A percentile compares a stretch with the other conserved stretches of the same genome.
phyloP scores from a whole-genome alignment of 345 rosid genomes.

The Eucalyptus shirleyi region DNA sequence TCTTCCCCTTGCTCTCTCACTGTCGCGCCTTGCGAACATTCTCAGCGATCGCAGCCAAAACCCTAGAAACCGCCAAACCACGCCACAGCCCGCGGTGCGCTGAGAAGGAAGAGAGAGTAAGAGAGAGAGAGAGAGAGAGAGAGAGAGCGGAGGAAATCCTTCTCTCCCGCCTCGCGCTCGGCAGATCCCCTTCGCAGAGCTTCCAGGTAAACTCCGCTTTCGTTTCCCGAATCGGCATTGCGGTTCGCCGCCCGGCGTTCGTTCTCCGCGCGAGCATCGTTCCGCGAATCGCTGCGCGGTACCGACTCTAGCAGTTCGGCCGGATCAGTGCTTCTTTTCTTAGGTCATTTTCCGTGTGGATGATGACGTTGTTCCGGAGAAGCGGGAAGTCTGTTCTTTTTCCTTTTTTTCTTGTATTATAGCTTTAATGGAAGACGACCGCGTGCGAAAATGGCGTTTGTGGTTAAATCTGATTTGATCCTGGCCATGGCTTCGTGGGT shows the following conservation, averaged over 20 bases:
- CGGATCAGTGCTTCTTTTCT: neutral
- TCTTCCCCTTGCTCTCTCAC: neutral
- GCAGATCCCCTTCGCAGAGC: neutral
- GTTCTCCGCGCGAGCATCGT: neutral
- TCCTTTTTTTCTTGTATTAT: neutral
- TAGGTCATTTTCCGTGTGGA: neutral
- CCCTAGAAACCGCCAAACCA: constrained; percentile 35
- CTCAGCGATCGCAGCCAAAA: constrained; percentile 2
- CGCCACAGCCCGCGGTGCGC: neutral
- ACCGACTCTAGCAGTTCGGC: neutral
- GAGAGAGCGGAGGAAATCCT: neutral
- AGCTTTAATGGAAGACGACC: neutral
- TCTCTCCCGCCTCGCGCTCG: neutral
- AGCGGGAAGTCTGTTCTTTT: neutral
- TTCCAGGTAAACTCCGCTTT: neutral
- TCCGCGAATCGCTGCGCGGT: neutral
- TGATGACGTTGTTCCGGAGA: neutral
- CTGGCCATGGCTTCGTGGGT: neutral
- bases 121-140: neutral
- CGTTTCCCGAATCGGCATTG: neutral
- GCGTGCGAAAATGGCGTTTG: neutral
- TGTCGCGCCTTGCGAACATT: neutral
- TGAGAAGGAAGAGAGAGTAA: neutral
- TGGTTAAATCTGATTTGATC: neutral
- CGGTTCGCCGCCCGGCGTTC: neutral